Evolutionary conservation across 306 rosid species (phyloP).

Genomic region (Gastrolobium villosum): DNA sequence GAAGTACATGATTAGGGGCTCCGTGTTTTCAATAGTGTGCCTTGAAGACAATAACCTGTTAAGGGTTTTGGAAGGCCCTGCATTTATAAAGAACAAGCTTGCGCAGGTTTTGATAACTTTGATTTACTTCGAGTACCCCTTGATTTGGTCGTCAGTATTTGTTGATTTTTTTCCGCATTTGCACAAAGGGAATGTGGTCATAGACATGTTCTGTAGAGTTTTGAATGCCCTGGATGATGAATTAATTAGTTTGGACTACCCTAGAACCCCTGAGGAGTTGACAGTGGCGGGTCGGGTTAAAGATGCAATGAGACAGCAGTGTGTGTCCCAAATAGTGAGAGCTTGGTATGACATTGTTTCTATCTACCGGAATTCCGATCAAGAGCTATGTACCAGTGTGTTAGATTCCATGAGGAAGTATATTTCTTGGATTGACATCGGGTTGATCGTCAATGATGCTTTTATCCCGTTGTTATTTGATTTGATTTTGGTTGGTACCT

Average conservation of each 20-base stretch:
- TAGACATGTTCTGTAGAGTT: slow-evolving; percentile 96
- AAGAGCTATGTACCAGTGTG: slow-evolving; percentile 72
- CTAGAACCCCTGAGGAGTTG: slow-evolving; percentile 76
- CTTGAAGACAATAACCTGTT: slow-evolving; percentile 65
- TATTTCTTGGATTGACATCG: slow-evolving; percentile 94
- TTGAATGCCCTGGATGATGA: slow-evolving; percentile 90
- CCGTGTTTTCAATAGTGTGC: slow-evolving; percentile 84
- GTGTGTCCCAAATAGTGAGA: slow-evolving; percentile 76
- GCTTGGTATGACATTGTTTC: slow-evolving; percentile 83
- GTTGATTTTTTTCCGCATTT: slow-evolving; percentile 81
- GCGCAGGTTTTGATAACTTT: slow-evolving; percentile 80
- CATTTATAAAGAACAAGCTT: slow-evolving; percentile 58
- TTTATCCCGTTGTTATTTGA: slow-evolving; percentile 87
- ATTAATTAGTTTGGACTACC: slow-evolving; percentile 84
- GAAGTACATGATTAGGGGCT: slow-evolving; percentile 74
- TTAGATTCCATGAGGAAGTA: slow-evolving; percentile 85
- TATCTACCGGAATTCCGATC: slow-evolving; percentile 71
- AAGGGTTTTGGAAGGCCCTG: slow-evolving; percentile 81
- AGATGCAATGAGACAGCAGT: slow-evolving; percentile 94
- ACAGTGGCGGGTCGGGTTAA: slow-evolving; percentile 73
- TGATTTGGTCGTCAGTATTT: slow-evolving; percentile 85
- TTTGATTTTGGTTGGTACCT: slow-evolving; percentile 71
- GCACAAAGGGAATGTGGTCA: slow-evolving; percentile 76
- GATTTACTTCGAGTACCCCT: slow-evolving; percentile 86
- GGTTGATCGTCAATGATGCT: slow-evolving; percentile 82